phyloP scores from a whole-genome alignment of 2,329 filamentous ascomycete genomes.

The Keithomyces neogunnii region DNA sequence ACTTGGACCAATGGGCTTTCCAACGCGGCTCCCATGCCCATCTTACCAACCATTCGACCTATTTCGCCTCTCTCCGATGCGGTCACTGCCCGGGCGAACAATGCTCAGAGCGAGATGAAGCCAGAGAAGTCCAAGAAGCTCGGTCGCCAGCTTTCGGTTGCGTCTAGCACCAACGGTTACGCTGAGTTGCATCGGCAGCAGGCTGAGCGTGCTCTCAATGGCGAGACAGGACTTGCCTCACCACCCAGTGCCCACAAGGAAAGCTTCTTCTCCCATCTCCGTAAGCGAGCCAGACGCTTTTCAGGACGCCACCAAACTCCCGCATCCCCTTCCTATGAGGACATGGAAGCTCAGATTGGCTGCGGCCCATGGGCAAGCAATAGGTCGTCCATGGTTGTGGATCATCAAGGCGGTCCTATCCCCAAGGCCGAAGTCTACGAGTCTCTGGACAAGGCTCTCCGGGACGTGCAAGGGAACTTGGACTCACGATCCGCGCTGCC shows the following conservation, averaged over 20 bases:
- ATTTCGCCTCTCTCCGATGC: conserved; percentile 95
- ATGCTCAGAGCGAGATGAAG: conserved; percentile 43
- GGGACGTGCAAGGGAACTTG: conserved; percentile 42
- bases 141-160: conserved; percentile 84
- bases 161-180: conserved; percentile 89
- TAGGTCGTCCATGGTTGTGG: conserved; percentile 73
- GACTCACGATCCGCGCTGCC: conserved; percentile 42
- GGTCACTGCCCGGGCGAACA: conserved; percentile 80
- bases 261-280: conserved; percentile 94
- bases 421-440: conserved; percentile 51
- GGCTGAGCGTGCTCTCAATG: conserved; percentile 83
- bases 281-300: conserved; percentile 85
- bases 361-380: conserved; percentile 85
- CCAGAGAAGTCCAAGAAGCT: conserved; percentile 78
- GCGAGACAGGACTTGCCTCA: conserved; percentile 65
- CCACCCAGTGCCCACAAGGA: conserved; percentile 78
- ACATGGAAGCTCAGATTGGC: conserved; percentile 86
- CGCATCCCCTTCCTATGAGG: conserved; percentile 70
- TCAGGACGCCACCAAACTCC: conserved; percentile 85
- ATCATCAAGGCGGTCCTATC: conserved; percentile 42
- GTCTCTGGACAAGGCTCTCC: conserved; percentile 49
- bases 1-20: conserved; percentile 85
- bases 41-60: conserved; percentile 86
- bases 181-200: conserved; percentile 83
- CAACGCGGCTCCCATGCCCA: conserved; percentile 85